Evolutionary conservation across 2,329 filamentous ascomycete species (phyloP), one percentile per base, ranked within the genome.

Genomic region (Colletotrichum salicis): DNA sequence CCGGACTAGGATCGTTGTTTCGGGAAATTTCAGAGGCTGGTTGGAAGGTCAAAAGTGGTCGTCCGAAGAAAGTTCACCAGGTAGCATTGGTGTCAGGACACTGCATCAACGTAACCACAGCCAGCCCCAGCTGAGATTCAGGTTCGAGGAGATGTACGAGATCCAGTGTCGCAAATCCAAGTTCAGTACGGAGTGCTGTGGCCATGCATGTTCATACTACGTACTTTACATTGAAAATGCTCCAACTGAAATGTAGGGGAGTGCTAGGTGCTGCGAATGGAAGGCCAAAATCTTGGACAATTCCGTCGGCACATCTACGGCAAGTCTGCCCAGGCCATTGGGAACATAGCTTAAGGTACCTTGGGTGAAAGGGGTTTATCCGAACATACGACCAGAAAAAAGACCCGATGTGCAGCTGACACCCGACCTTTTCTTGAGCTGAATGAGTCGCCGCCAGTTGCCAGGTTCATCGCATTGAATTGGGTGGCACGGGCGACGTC

Each of bases 401-500:
- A n/a, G 24, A 24, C 22, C 22, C 51, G 22, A n/a, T 24, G 27
- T 24, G 24, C 37, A 60, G 27, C 58, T 48, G 37, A 41, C 37
- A 22, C 27, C n/a, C n/a, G n/a, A n/a, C n/a, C n/a, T 27, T 12
- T 41, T 19, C 37, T 8, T 27, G 54, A 56, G 35, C 33, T 29
- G 19, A 48, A n/a, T 48, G 41, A n/a, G 41, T 48, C 35, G 29
- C 58, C 24, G 3, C 24, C 19, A 11, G n/a, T 10, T n/a, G 48
- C 58, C 65, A 37, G 70, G 70, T 71, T 69, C 70, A 41, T 71
- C 70, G 70, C 70, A 71, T 71, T 60, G 54, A 59, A 59, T 7
- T 7, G 41, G 35, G 65, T 72, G 70, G 65, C 70, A 64, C 70
- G 60, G 48, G 59, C 48, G 54, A 33, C 55, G 70, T 70, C 70